Conservation (phyloP, 2,329 filamentous ascomycete genomes). For the Xylariaceae sp. region DNA sequence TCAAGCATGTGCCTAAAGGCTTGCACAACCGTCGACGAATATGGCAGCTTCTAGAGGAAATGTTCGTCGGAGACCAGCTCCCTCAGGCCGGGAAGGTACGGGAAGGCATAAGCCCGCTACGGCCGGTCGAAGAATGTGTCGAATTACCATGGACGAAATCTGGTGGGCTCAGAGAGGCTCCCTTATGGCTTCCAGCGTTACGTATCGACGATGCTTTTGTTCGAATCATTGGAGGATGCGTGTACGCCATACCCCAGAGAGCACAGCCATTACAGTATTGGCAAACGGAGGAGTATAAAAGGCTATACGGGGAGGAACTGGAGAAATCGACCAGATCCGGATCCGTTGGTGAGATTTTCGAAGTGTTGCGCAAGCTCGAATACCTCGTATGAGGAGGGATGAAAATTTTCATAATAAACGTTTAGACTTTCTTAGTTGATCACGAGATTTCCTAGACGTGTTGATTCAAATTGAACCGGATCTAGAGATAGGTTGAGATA, state of each 20-base stretch:
- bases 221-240: conserved; percentile 7
- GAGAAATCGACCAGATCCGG: not conserved
- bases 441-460: too few species aligned
- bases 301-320: not conserved
- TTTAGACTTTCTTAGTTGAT: too few species aligned
- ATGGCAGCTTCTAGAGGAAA: conserved; percentile 26
- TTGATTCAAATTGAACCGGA: too few species aligned
- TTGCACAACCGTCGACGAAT: conserved; percentile 23
- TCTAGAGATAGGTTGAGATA: too few species aligned
- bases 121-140: not conserved
- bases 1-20: conserved; percentile 9
- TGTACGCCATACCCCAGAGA: not conserved
- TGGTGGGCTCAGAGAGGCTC: not conserved
- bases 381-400: conserved; percentile 2
- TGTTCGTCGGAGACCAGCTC: conserved; percentile 24
- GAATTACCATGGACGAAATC: conserved; percentile 11
- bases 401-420: too few species aligned
- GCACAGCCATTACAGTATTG: conserved; percentile 12
- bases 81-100: not conserved
- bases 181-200: conserved; percentile 11
- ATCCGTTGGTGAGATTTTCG: conserved; percentile 11
- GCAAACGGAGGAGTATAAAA: not conserved
- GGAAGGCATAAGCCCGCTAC: not conserved
- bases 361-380: conserved; percentile 5
- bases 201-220: not conserved